These are phyloP conservation scores for Didymella sp. DNA, from an alignment of 2,329 filamentous ascomycete species.

Conservation along the genomic window DNA sequence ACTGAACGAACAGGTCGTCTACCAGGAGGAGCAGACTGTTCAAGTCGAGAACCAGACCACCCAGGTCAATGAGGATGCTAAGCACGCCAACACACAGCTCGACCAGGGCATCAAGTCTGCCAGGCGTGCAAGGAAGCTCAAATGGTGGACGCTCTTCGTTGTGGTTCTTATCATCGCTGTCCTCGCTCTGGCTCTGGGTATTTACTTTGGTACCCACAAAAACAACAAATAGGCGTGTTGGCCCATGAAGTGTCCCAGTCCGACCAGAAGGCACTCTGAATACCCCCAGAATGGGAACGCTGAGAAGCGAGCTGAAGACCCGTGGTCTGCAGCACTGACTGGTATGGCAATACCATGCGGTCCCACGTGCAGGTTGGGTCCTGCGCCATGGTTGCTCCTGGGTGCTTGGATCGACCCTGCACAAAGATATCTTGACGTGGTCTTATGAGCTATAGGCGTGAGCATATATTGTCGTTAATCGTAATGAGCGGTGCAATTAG, in stretches of 20 bases:
- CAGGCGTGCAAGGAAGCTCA: constrained; percentile 72
- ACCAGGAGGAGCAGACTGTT: constrained; percentile 70
- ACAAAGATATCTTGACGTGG: not conserved
- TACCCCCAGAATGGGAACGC: not conserved
- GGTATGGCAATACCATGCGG: not conserved
- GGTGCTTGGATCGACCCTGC: not conserved
- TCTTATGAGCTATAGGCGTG: constrained; percentile 12
- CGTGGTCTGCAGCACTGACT: not conserved
- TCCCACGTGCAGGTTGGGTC: constrained; percentile 1
- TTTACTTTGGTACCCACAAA: constrained; percentile 57
- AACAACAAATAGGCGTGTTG: constrained; percentile 20
- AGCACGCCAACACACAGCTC: constrained; percentile 73
- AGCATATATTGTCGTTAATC: constrained; percentile 16
- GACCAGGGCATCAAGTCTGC: constrained; percentile 72
- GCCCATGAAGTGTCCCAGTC: not conserved
- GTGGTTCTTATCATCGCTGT: constrained; percentile 57
- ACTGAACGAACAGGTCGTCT: constrained; percentile 75
- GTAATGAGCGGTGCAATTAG: constrained; percentile 16
- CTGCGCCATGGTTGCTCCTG: constrained; percentile 2
- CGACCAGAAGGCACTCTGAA: not conserved
- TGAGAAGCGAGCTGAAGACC: not conserved
- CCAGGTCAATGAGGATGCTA: constrained; percentile 70
- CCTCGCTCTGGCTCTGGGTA: constrained; percentile 57
- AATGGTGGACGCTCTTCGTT: constrained; percentile 79
- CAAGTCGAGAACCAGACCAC: constrained; percentile 70